A percentile compares a stretch with the other conserved stretches of the same genome.
phyloP scores from a whole-genome alignment of 1,284 basidiomycete genomes.

The Vanrija sp. region DNA sequence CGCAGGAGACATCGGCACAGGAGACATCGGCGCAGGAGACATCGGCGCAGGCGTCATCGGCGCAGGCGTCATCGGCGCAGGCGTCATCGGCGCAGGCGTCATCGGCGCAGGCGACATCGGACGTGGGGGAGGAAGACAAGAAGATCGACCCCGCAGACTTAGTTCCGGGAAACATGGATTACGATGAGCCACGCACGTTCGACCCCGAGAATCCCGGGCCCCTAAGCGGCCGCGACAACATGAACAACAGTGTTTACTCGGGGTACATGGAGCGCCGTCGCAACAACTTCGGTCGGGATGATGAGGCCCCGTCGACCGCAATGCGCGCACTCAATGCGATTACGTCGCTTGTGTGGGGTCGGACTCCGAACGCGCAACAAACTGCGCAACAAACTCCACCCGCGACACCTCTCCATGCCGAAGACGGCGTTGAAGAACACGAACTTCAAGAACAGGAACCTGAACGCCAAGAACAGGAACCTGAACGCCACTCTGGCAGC shows the following conservation, averaged over 20 bases:
- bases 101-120: not conserved
- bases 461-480: not conserved
- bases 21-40: too few relatives aligned
- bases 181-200: slow-evolving; percentile 10
- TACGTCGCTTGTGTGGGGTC: too few relatives aligned
- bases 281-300: not conserved
- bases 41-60: too few relatives aligned
- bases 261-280: slow-evolving; percentile 14
- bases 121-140: not conserved
- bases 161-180: not conserved
- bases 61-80: slow-evolving; percentile 17
- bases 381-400: too few relatives aligned
- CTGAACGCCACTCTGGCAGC: too few relatives aligned
- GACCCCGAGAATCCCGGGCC: slow-evolving; percentile 29
- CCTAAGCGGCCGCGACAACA: slow-evolving; percentile 35
- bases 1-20: too few relatives aligned
- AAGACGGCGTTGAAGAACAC: not conserved
- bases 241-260: slow-evolving; percentile 39
- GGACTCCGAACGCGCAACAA: too few relatives aligned
- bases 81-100: not conserved
- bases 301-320: too few relatives aligned
- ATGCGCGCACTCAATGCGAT: too few relatives aligned
- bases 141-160: not conserved
- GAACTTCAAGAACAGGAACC: not conserved
- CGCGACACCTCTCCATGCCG: not conserved